Evolutionary conservation across 83 land plant species (phyloP), one percentile per base, ranked within the genome.

Genomic region (Picea engelmannii): DNA sequence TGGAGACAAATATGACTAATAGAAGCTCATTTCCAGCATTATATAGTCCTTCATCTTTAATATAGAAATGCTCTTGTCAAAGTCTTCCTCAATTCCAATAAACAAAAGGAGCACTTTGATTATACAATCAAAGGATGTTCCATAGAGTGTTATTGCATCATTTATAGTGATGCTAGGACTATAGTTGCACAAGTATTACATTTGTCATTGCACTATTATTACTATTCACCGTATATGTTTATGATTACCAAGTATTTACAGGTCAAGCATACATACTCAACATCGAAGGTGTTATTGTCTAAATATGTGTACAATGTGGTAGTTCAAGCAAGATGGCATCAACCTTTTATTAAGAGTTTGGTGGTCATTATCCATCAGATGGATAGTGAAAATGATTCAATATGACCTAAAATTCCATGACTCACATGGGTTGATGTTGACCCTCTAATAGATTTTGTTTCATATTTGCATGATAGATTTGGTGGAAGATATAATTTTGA

Each of bases 21-120:
- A 86, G 86, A 86, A 84, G 67, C 92, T 90, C 38, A 49, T 86
- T 49, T 92, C 88, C 86, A 90, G 90, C n/a, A 86, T 92, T 24
- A 67, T 83, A 63, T 74, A 90, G 42, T 86, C 89, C 6, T 86
- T 86, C 21, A 86, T 88, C 1, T 76, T 76, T 27, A 58, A 13
- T 6, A 13, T 6, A 42, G 3, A 2, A 71, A 71, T 40, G 16
- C 49, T 13, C 23, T 71, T 71, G 17, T 21, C 42, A 52, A 71
- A 23, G 76, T 20, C 21, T 71, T 71, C 3, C 42, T 71, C 1
- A 10, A 23, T 2, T 71, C 13, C 52, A 70, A 20, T 6, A 42
- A 35, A 40, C 23, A 11, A 58, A 76, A 25, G 62, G 11, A 58
- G 4, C 62, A 23, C 38, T 24, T 49, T 55, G 35, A 76, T 23